A percentile compares a stretch with the other conserved stretches of the same genome.
These are phyloP conservation scores for Sinapis alba DNA, from an alignment of 441 rosid species.

Conservation along the genomic window DNA sequence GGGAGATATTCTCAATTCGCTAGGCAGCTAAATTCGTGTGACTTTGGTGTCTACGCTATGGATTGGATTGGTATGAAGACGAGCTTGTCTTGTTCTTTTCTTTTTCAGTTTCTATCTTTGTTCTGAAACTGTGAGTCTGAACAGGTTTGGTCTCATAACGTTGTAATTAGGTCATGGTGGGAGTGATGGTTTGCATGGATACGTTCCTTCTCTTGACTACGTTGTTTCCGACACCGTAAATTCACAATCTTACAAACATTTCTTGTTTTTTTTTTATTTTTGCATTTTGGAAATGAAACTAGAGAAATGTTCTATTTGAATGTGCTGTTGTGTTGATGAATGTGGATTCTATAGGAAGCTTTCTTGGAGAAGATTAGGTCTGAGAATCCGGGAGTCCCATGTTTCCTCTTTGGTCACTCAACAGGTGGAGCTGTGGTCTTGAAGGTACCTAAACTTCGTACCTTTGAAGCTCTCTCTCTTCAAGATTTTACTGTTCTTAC, in stretches of 20 bases:
- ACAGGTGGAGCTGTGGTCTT: conserved; percentile 98
- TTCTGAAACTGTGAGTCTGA: conserved; percentile 37
- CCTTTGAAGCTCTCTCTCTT: neutral
- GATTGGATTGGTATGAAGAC: conserved; percentile 81
- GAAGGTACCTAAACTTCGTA: conserved; percentile 49
- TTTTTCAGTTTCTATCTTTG: conserved; percentile 14
- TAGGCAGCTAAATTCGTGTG: conserved; percentile 64
- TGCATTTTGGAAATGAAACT: neutral
- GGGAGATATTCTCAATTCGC: conserved; percentile 95
- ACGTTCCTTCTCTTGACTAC: conserved; percentile 93
- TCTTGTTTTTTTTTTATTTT: neutral
- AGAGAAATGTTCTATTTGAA: conserved; percentile 3
- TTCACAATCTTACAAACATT: neutral
- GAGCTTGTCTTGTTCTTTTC: conserved; percentile 11
- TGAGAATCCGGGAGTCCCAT: conserved; percentile 83
- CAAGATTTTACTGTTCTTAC: neutral
- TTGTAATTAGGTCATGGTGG: conserved; percentile 87
- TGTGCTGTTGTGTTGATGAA: conserved; percentile 8
- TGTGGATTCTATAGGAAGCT: conserved; percentile 57
- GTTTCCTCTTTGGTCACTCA: conserved; percentile 97
- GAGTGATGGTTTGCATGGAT: conserved; percentile 97
- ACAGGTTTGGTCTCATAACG: conserved; percentile 36
- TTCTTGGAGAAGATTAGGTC: conserved; percentile 79
- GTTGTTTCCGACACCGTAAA: conserved; percentile 91
- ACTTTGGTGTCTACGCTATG: conserved; percentile 91